These are phyloP conservation scores for Colletotrichum sp. DNA, from an alignment of 2,329 filamentous ascomycete species.

Conservation along the genomic window DNA sequence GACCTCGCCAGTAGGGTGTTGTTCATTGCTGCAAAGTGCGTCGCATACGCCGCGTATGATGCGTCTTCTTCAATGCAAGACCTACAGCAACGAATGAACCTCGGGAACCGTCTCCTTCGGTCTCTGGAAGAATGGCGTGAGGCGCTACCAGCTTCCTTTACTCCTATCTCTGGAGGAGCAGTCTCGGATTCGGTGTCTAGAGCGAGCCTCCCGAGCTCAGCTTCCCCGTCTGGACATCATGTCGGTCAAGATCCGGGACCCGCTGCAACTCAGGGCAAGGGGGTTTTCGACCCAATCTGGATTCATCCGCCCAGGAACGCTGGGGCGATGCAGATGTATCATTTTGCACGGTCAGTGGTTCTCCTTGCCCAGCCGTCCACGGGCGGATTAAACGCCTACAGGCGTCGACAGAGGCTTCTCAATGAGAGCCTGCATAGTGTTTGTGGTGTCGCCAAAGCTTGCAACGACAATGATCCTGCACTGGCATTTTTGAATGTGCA, in stretches of 20 bases:
- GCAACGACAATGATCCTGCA: neutral
- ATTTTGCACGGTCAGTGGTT: slow-evolving; percentile 54
- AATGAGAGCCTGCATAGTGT: slow-evolving; percentile 29
- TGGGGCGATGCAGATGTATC: slow-evolving; percentile 54
- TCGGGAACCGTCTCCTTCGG: slow-evolving; percentile 23
- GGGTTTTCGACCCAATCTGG: slow-evolving; percentile 47
- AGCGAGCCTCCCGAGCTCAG: neutral
- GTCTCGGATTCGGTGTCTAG: slow-evolving; percentile 20
- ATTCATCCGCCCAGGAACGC: slow-evolving; percentile 48
- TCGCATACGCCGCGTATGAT: slow-evolving; percentile 58
- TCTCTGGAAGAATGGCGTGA: slow-evolving; percentile 1
- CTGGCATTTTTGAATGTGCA: slow-evolving; percentile 9
- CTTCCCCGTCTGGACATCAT: neutral
- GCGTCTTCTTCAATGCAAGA: slow-evolving; percentile 13
- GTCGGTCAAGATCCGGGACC: slow-evolving; percentile 9
- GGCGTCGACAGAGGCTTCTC: slow-evolving; percentile 24
- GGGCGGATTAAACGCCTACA: slow-evolving; percentile 42
- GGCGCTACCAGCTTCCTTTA: slow-evolving; percentile 23
- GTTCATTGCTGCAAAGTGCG: slow-evolving; percentile 57
- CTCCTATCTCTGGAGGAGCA: slow-evolving; percentile 33
- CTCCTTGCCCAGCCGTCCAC: neutral
- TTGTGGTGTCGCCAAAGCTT: slow-evolving; percentile 39
- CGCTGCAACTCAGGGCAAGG: slow-evolving; percentile 35
- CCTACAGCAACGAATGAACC: slow-evolving; percentile 34
- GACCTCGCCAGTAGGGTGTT: slow-evolving; percentile 56